These are phyloP conservation scores for Fusarium beomiforme DNA, from an alignment of 2,329 filamentous ascomycete genomes.

Conservation along the genomic window DNA sequence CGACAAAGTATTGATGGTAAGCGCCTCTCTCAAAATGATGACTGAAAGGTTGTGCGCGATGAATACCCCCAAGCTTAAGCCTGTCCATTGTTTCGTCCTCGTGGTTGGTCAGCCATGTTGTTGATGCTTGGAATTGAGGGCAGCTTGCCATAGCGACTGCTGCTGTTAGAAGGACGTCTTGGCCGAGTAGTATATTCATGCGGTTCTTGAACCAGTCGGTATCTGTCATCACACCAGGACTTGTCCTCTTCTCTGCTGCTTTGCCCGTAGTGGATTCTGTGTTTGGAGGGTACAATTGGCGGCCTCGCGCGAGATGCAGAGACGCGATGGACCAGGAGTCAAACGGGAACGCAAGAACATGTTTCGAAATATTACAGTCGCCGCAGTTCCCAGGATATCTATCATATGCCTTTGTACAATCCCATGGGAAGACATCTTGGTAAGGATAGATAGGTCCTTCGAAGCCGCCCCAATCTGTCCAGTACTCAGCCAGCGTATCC, in stretches of 20 bases:
- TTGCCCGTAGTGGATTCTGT: accelerated
- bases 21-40: conserved; percentile 49
- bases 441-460: conserved; percentile 49
- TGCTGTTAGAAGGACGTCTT: conserved; percentile 42
- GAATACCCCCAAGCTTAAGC: conserved; percentile 52
- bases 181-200: conserved; percentile 45
- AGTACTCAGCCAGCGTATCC: conserved; percentile 55
- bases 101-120: conserved; percentile 46
- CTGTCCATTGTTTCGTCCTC: conserved; percentile 41
- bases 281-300: conserved; percentile 45
- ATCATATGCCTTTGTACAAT: conserved; percentile 56
- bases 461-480: conserved; percentile 55
- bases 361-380: conserved; percentile 54
- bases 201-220: conserved; percentile 49
- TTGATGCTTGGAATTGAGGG: conserved; percentile 40
- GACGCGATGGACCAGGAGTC: conserved; percentile 54
- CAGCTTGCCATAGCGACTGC: conserved; percentile 49
- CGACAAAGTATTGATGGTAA: conserved; percentile 43
- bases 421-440: conserved; percentile 56
- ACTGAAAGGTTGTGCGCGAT: conserved; percentile 53
- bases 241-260: not conserved
- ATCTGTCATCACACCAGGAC: conserved; percentile 29
- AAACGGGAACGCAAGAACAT: conserved; percentile 56
- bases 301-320: conserved; percentile 48
- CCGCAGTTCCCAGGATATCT: conserved; percentile 49